A percentile compares a stretch with the other conserved stretches of the same genome.
Conservation (phyloP, 257 asterid genomes). For the Solanum etuberosum region DNA sequence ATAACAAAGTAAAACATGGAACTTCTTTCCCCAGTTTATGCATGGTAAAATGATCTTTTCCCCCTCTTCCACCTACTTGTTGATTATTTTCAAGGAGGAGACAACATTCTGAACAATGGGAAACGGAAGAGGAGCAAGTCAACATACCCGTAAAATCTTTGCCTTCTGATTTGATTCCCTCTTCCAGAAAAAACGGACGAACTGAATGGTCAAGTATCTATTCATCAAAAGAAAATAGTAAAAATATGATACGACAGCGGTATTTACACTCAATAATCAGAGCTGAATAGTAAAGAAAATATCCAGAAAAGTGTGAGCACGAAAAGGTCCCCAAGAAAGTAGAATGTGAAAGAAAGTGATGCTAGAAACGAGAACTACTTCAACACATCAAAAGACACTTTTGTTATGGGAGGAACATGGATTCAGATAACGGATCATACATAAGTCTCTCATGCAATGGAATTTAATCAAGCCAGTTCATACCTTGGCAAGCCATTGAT, state of each 20-base stretch:
- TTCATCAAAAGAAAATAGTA: neutral
- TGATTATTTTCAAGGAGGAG: neutral
- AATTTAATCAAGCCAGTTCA: neutral
- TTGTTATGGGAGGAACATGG: neutral
- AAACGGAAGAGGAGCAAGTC: neutral
- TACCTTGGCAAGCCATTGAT: conserved; percentile 95
- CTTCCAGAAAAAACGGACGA: conserved; percentile 98
- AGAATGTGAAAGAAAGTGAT: neutral
- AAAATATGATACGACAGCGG: neutral
- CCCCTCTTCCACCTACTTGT: neutral
- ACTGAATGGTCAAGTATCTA: conserved; percentile 93
- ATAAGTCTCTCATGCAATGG: neutral
- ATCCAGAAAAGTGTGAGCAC: neutral
- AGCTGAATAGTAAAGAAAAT: neutral
- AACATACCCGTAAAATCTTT: conserved; percentile 83
- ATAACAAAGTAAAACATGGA: neutral
- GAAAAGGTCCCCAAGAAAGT: neutral
- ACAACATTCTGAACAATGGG: neutral
- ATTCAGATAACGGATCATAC: neutral
- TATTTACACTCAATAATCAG: neutral
- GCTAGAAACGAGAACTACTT: neutral
- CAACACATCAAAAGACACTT: neutral
- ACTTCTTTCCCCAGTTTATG: neutral
- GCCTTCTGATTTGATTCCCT: conserved; percentile 99
- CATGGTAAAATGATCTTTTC: neutral